These are phyloP conservation scores for Solanum neorickii DNA, from an alignment of 257 asterid genomes.

Conservation along the genomic window DNA sequence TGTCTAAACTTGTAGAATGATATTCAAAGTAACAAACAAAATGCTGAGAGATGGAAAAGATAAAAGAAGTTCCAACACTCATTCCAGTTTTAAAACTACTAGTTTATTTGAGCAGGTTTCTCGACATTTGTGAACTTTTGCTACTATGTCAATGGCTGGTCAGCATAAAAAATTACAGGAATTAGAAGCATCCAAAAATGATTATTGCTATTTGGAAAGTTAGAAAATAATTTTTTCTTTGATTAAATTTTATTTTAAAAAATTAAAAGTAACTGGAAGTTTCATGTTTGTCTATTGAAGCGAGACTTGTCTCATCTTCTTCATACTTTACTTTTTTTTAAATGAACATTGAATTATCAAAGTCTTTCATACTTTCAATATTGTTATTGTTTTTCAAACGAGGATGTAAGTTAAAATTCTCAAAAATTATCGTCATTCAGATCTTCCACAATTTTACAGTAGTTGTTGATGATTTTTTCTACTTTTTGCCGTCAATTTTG, in stretches of 20 bases:
- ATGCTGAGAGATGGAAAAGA: background rate
- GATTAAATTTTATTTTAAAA: too few relatives aligned
- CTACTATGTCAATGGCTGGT: conserved; percentile 5
- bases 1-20: background rate
- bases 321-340: background rate
- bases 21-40: background rate
- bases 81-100: background rate
- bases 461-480: background rate
- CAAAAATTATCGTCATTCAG: background rate
- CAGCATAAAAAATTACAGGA: conserved; percentile 17
- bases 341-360: background rate
- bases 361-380: background rate
- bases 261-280: too few relatives aligned
- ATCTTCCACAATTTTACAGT: background rate
- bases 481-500: background rate
- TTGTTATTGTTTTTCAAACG: background rate
- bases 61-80: background rate
- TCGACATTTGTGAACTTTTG: background rate
- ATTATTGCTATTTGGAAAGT: background rate
- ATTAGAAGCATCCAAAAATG: conserved; percentile 22
- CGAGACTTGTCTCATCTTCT: background rate
- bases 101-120: background rate
- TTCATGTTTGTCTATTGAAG: background rate
- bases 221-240: background rate
- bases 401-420: background rate